Base-by-base conservation (phyloP, 169 alveolate genomes). In the Plasmodium blacklocki region DNA sequence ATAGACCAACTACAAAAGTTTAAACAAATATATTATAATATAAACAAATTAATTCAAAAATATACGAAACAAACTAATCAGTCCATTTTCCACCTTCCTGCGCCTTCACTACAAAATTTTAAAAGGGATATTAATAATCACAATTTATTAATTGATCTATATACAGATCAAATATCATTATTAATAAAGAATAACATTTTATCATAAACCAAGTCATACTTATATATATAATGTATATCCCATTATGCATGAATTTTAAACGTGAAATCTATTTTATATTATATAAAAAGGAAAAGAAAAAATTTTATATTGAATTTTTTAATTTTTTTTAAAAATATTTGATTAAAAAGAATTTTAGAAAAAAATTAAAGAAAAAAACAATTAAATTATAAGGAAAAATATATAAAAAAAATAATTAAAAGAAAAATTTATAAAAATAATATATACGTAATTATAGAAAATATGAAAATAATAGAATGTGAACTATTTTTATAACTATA, bases 91-190 rank as follows among this genome's bases (percentile, higher is more conserved):
- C 56, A 49, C 15, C 8, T 64, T 58, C 54, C 64, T 1, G 49
- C 49, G 14, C 29, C 67, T 6, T 50, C 50, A 56, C 19, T 21
- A 43, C 64, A 76, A 64, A 29, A 64, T 52, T 63, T 76, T 49
- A 68, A 47, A 18, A 49, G 29, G 26, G 89, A 64, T 45, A 63
- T 63, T 63, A 15, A 66, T 45, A 63, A 76, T 21, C 21, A 64
- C 21, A 66, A 64, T 66, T 21, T 14, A 15, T 23, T 59, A 67
- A 49, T 66, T 64, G 89, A 76, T 64, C 29, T 76, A 8, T 76
- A 64, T 26, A 76, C 89, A 2, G 49, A 62, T 11, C 89, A 76
- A 52, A 76, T 76, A 21, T 64, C 66, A 64, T 76, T 76, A 71
- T 71, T 76, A 76, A 54, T 76, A n/a, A 54, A 68, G 54, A 76